Base-by-base conservation (phyloP, 768 basidiomycete species). In the Rhizopogon vesiculosus region DNA sequence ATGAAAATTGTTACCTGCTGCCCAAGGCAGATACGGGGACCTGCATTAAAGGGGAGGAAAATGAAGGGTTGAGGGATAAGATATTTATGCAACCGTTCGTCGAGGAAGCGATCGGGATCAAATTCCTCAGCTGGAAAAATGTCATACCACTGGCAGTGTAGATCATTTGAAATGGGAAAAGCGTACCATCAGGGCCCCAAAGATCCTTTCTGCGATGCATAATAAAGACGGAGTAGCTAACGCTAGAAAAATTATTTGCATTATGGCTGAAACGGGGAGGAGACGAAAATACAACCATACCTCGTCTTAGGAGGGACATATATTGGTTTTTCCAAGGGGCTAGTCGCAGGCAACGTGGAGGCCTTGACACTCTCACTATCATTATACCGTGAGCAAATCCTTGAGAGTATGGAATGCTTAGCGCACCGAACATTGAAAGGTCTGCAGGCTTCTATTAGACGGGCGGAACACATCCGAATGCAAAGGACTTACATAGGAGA, bases 361-460 rank as follows among this genome's bases (percentile, higher is more conserved):
- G 74, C 76, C 8, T 81, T 68, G 58, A 81, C 62, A 53, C 67
- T 74, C 63, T 80, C 73, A 13, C 82, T 81, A 52, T 29, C 53
- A 35, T 18, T 38, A 7, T 12, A 33, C 8, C 8, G 2, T 61
- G 28, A 65, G 28, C 33, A 53, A 29, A n/a, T 49, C 12, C n/a
- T 40, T 33, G 15, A 39, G n/a, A 7, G 19, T 43, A 10, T 25
- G 19, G 42, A 28, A 43, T 45, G 55, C 13, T 10, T 35, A n/a
- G 13, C 60, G 52, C 58, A 76, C 78, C 79, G 74, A 51, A 77
- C 57, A 51, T 83, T 82, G 59, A 82, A 78, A 15, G 83, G 81
- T 33, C 71, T 72, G 38, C 22, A 44, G 38, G 44, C 9, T 16
- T 18, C 48, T 45, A 13, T 40, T 12, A 51, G 28, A 9, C 6